Evolutionary conservation across 2,329 filamentous ascomycete genomes (phyloP), one percentile per base, ranked within the genome.

Genomic region (Neonectria punicea): DNA sequence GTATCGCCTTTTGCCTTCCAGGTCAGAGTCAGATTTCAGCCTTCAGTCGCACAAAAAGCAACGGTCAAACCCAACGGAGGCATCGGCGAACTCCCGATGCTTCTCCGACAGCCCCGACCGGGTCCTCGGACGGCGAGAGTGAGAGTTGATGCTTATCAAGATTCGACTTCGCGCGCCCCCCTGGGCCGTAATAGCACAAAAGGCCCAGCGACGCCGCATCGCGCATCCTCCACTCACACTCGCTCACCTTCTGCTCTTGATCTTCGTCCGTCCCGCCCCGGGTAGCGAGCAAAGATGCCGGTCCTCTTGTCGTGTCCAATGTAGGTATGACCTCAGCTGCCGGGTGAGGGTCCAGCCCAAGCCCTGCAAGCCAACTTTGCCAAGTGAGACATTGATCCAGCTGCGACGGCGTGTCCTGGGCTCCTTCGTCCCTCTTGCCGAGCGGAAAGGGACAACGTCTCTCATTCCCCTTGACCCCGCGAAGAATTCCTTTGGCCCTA

Each of bases 21-120:
- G 49, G 43, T 39, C 50, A 39, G 53, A 36, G 50, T 46, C 30
- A 46, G 44, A 36, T 11, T 14, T 41, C 44, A 16, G 11, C 43
- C 9, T 16, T 16, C 34, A 53, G 25, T 32, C 13, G 22, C 11
- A 43, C 36, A 25, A 49, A 30, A 51, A n/a, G 46, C 43, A 25
- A 44, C 55, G 32, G n/a, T 39, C 18, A 13, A 54, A 46, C 47
- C 30, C 34, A 28, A 63, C 54, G 50, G 61, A 50, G 39, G 16
- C 32, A 47, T 53, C 46, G 20, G 54, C 54, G 41, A 60, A 54
- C 41, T 50, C 43, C 61, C 61, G 61, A 43, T 32, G 13, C 41
- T 58, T 58, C 44, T 54, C 61, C 61, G 61, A 63, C 43, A 28
- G 54, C 30, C 49, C 55, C 32, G 56, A 43, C 34, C 60, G 54